Conservation (phyloP, 1,284 basidiomycete species). For the Ganoderma resinaceum region DNA sequence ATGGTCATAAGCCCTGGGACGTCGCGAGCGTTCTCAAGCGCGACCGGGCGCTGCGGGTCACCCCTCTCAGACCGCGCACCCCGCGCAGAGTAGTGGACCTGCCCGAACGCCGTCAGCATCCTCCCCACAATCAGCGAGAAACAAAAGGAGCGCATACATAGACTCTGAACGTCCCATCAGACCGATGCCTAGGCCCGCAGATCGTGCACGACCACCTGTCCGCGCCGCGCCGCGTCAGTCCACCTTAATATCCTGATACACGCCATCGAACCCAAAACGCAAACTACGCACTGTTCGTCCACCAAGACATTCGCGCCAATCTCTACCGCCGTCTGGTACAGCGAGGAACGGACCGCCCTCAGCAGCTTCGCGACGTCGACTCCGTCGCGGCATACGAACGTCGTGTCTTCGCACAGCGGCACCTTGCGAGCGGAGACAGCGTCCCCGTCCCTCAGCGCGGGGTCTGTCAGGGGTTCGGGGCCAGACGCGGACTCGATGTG, state of each 20-base stretch:
- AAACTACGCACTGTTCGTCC: conserved; percentile 66
- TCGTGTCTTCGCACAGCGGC: conserved; percentile 55
- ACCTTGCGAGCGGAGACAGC: conserved; percentile 46
- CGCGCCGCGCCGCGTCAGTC: background rate
- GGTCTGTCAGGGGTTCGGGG: conserved; percentile 57
- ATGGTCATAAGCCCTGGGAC: conserved; percentile 48
- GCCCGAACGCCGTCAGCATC: conserved; percentile 15
- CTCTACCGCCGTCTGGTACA: conserved; percentile 60
- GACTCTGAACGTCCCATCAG: conserved; percentile 63
- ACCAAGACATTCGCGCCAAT: conserved; percentile 67
- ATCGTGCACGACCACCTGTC: conserved; percentile 70
- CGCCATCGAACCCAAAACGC: background rate
- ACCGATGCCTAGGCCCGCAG: conserved; percentile 55
- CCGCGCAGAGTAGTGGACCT: conserved; percentile 68
- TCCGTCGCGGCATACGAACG: conserved; percentile 64
- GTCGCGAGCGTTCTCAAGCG: conserved; percentile 40
- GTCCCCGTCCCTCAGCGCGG: conserved; percentile 44
- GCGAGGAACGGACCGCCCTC: conserved; percentile 55
- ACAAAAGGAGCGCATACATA: conserved; percentile 49
- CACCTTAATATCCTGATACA: conserved; percentile 16
- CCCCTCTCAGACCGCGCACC: conserved; percentile 44
- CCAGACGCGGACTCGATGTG: conserved; percentile 59
- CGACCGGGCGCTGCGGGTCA: conserved; percentile 43
- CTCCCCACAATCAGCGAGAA: background rate
- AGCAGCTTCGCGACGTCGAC: conserved; percentile 68